A percentile compares a stretch with the other conserved stretches of the same genome.
These are phyloP conservation scores for Mycena sp. DNA, from an alignment of 1,284 basidiomycete species.

Conservation along the genomic window DNA sequence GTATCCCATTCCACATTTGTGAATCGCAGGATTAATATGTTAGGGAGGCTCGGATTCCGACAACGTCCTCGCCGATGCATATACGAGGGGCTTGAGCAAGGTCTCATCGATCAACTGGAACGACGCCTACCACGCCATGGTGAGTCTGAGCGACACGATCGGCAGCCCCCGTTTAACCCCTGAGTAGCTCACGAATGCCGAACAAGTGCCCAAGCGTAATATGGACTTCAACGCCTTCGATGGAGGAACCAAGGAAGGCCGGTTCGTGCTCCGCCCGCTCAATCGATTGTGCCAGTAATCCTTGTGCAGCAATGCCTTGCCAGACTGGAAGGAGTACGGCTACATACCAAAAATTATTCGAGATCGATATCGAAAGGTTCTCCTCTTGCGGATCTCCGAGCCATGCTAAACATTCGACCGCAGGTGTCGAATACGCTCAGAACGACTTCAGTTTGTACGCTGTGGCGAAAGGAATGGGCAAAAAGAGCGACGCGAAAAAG, in stretches of 20 bases:
- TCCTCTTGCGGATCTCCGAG: not conserved
- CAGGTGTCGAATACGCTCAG: slow-evolving; percentile 9
- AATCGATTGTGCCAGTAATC: not conserved
- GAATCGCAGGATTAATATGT: not conserved
- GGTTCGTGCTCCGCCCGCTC: not conserved
- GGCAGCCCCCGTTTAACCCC: not conserved
- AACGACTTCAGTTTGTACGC: slow-evolving; percentile 9
- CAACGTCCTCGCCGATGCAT: slow-evolving; percentile 6
- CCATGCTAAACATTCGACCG: not conserved
- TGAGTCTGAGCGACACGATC: not conserved
- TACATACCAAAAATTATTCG: slow-evolving; percentile 10
- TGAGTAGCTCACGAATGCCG: slow-evolving; percentile 4
- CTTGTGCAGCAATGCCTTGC: not conserved
- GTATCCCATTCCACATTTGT: not conserved
- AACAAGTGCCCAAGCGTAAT: slow-evolving; percentile 12
- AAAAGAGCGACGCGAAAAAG: not conserved
- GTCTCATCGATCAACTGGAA: slow-evolving; percentile 6
- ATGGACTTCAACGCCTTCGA: slow-evolving; percentile 11
- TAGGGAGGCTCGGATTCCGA: slow-evolving; percentile 7
- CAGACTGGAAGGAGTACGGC: slow-evolving; percentile 8
- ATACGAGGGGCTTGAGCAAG: not conserved
- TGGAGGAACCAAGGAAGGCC: slow-evolving; percentile 3
- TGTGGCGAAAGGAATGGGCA: slow-evolving; percentile 3
- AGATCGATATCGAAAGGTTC: slow-evolving; percentile 10
- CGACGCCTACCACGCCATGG: slow-evolving; percentile 4